Evolutionary conservation across 2,329 filamentous ascomycete species (phyloP).

Genomic region (Teratosphaeria destructans): DNA sequence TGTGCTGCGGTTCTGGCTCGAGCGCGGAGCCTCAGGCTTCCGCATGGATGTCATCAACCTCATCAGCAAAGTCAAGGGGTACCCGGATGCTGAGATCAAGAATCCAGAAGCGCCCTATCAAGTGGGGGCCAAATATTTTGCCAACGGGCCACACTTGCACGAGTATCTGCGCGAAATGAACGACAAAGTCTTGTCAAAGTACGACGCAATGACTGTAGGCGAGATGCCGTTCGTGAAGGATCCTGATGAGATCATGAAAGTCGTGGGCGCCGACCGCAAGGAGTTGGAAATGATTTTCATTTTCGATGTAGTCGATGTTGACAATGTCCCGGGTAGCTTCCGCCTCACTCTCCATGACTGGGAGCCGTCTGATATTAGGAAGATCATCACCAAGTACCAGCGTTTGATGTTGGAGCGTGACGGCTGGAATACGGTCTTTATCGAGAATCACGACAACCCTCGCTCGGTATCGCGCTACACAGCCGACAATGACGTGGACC

Average conservation of each 20-base stretch:
- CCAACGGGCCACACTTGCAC: constrained; percentile 49
- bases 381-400: constrained; percentile 33
- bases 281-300: constrained; percentile 42
- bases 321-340: constrained; percentile 23
- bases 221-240: constrained; percentile 48
- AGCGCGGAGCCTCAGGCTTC: constrained; percentile 37
- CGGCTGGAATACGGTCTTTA: constrained; percentile 43
- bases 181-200: constrained; percentile 42
- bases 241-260: constrained; percentile 32
- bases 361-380: constrained; percentile 22
- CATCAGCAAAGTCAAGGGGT: constrained; percentile 35
- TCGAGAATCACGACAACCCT: constrained; percentile 45
- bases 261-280: constrained; percentile 30
- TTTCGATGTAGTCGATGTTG: constrained; percentile 35
- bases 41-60: constrained; percentile 41
- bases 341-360: constrained; percentile 31
- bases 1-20: constrained; percentile 39
- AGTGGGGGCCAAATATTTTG: constrained; percentile 40
- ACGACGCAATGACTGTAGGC: constrained; percentile 49
- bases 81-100: constrained; percentile 33
- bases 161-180: constrained; percentile 48
- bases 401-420: constrained; percentile 37
- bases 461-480: constrained; percentile 40
- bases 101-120: constrained; percentile 35
- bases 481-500: constrained; percentile 36